Evolutionary conservation across 1,284 basidiomycete species (phyloP), one percentile per base, ranked within the genome.

Genomic region (Takashimella koratensis): DNA sequence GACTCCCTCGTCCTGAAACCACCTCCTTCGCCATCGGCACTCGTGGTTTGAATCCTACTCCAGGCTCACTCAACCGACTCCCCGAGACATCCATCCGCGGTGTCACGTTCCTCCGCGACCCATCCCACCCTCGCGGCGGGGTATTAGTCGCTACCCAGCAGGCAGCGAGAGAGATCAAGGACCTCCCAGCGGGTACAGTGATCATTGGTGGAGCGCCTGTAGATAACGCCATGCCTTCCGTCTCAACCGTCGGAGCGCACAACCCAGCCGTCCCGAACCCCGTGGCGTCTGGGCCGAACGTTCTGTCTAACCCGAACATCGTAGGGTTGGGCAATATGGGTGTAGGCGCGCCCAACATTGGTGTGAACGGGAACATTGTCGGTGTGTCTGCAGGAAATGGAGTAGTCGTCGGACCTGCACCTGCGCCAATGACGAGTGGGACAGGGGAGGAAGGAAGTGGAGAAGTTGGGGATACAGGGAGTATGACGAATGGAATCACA

Each of bases 1-100:
- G 57, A 20, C 48, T 39, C 20, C 23, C 42, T 24, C 39, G 27
- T 47, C 39, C 53, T 49, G 40, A 30, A 20, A 46, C 43, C 5
- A 58, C 52, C 12, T 60, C 59, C 3, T 56, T 49, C 40, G 43
- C 57, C n/a, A 46, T 45, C 23, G 47, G 47, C 11, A 52, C 53
- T 12, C 55, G 65, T 13, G 66, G 66, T n/a, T 49, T 67, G 21
- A 58, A 67, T 51, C 66, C 66, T 24, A 63, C 60, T 1, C 62
- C 59, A n/a, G 66, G 64, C 12, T 43, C 62, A 10, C 50, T 62
- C 25, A 67, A 67, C 49, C 49, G 57, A 39, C 55, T 67, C 13
- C 56, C 64, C 3, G 65, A 67, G 49, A 60, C 59, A 4, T 51
- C 52, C 4, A 58, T 64, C n/a, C 36, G 54, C 5, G 66, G 66